These are phyloP conservation scores for Camelina laxa DNA, from an alignment of 345 rosid genomes.

Conservation along the genomic window DNA sequence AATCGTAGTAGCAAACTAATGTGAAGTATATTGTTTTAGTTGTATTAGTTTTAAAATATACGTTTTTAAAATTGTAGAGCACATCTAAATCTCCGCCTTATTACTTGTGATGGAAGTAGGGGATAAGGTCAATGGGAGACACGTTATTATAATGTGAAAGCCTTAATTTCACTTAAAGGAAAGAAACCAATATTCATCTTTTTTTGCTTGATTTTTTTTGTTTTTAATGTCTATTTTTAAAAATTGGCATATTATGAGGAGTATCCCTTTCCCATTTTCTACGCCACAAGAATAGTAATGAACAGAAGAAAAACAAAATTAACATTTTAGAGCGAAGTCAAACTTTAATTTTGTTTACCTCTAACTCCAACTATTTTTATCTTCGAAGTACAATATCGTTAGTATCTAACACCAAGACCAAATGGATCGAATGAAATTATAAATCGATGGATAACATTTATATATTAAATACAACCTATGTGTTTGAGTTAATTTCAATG, in stretches of 20 bases:
- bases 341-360: not conserved
- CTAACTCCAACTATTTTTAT: not conserved
- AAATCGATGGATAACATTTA: not conserved
- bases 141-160: slow-evolving; percentile 43
- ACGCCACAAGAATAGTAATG: not conserved
- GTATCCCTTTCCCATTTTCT: slow-evolving; percentile 12
- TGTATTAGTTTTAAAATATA: not conserved
- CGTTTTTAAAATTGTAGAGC: slow-evolving; percentile 9
- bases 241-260: slow-evolving; percentile 23
- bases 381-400: not conserved
- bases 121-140: slow-evolving; percentile 35
- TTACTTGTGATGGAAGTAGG: slow-evolving; percentile 16
- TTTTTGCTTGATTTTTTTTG: slow-evolving; percentile 9
- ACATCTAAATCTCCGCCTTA: slow-evolving; percentile 11
- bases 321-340: not conserved
- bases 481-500: not conserved
- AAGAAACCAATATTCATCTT: slow-evolving; percentile 30
- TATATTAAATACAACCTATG: not conserved
- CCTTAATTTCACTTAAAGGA: slow-evolving; percentile 7
- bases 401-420: not conserved
- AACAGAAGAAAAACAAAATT: not conserved
- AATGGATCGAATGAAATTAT: not conserved
- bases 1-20: too few species aligned
- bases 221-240: not conserved
- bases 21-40: too few species aligned